Percentiles rank a stretch among this genome's conserved stretches.
Evolutionary conservation across 2,329 filamentous ascomycete genomes (phyloP).

Genomic region (Talaromyces sp.): DNA sequence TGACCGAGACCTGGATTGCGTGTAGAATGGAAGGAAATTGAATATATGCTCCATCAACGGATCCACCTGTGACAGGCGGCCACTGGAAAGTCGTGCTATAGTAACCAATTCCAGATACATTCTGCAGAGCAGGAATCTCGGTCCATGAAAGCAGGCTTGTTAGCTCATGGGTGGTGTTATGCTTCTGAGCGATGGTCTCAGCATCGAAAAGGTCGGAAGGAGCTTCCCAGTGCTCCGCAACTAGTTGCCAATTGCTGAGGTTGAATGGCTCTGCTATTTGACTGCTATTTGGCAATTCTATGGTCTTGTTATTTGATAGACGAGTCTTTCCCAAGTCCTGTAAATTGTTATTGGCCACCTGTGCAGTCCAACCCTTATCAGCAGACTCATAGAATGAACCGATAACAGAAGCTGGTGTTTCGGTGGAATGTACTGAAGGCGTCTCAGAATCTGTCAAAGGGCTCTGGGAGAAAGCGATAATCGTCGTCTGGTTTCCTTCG

Average conservation of each 20-base stretch:
- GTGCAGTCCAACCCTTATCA: background rate
- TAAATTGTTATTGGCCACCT: background rate
- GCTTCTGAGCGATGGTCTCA: conserved; percentile 20
- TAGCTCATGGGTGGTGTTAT: conserved; percentile 33
- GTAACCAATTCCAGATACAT: conserved; percentile 25
- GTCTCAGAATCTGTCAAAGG: background rate
- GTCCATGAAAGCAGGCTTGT: conserved; percentile 34
- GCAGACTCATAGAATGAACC: too few species aligned
- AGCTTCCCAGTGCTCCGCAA: conserved; percentile 40
- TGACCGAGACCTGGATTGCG: conserved; percentile 29
- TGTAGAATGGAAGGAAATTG: conserved; percentile 28
- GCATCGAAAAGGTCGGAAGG: conserved; percentile 32
- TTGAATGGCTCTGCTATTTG: conserved; percentile 19
- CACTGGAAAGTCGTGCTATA: conserved; percentile 6
- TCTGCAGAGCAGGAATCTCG: conserved; percentile 28
- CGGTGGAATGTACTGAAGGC: too few species aligned
- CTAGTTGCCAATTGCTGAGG: conserved; percentile 37
- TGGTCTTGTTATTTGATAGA: too few species aligned
- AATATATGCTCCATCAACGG: conserved; percentile 26
- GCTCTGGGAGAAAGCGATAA: conserved; percentile 35
- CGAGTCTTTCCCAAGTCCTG: background rate
- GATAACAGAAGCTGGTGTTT: too few species aligned
- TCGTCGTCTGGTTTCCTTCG: conserved; percentile 39
- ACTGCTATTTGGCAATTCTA: too few species aligned
- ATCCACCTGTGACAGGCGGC: background rate